phyloP scores from a whole-genome alignment of 345 rosid species.

The Erodium maritimum region DNA sequence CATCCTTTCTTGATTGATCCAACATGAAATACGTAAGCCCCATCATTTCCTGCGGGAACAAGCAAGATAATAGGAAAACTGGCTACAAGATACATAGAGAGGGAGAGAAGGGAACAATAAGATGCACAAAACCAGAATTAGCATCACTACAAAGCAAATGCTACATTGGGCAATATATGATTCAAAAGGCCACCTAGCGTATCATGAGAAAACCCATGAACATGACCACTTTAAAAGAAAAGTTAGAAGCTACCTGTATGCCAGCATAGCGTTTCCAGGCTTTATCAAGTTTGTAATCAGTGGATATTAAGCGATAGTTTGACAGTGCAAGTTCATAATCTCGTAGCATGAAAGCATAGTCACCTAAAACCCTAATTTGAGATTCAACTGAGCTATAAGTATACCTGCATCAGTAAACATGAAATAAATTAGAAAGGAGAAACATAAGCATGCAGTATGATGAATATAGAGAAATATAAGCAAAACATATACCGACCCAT shows the following conservation, averaged over 20 bases:
- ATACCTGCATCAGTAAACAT: constrained; percentile 52
- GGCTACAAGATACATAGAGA: neutral
- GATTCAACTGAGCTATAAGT: constrained; percentile 83
- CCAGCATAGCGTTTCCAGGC: constrained; percentile 99
- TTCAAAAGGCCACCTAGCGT: neutral
- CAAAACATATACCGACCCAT: constrained; percentile 56
- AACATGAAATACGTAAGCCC: constrained; percentile 81
- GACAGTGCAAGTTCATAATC: constrained; percentile 95
- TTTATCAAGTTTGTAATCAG: constrained; percentile 95
- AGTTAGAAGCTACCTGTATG: constrained; percentile 59
- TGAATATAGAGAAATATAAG: neutral
- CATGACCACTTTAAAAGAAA: constrained; percentile 1
- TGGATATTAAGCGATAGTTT: constrained; percentile 85
- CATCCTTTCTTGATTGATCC: constrained; percentile 92
- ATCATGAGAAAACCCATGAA: neutral
- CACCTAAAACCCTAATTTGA: constrained; percentile 89
- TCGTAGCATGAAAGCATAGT: constrained; percentile 92
- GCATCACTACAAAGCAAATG: neutral
- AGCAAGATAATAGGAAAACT: neutral
- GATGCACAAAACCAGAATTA: neutral
- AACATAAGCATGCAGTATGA: constrained; percentile 3
- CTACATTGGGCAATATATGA: neutral
- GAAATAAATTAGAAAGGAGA: constrained; percentile 14
- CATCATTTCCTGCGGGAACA: constrained; percentile 80
- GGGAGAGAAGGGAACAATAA: too few relatives aligned